Percentiles rank a stretch among this genome's conserved stretches.
Conservation (phyloP, 2,329 filamentous ascomycete genomes). For the Ophiostoma perfectum region DNA sequence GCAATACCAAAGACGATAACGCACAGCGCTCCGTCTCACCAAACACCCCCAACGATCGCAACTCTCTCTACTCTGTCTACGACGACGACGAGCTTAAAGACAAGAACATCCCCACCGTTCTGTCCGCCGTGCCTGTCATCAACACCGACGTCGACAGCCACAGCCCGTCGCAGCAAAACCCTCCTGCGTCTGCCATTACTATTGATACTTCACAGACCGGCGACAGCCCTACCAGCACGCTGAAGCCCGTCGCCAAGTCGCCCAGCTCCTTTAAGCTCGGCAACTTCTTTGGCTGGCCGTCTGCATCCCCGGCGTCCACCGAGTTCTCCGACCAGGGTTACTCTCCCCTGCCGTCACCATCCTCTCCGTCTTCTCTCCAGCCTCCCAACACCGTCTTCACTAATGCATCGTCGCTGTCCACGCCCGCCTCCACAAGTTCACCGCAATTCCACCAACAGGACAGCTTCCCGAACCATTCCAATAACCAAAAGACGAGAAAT, state of each 20-base stretch:
- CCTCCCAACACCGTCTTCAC: constrained; percentile 31
- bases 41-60: constrained; percentile 7
- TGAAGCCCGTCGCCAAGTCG: constrained; percentile 44
- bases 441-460: constrained; percentile 30
- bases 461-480: constrained; percentile 8
- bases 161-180: neutral
- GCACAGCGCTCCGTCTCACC: constrained; percentile 17
- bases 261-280: constrained; percentile 47
- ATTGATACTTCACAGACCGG: neutral
- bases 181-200: constrained; percentile 2
- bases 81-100: constrained; percentile 24
- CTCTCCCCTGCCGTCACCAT: constrained; percentile 46
- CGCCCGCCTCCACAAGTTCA: constrained; percentile 33
- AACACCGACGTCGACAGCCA: neutral
- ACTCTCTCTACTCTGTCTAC: constrained; percentile 16
- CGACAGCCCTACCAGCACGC: constrained; percentile 22
- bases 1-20: constrained; percentile 34
- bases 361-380: constrained; percentile 30
- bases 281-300: constrained; percentile 51
- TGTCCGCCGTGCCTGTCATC: constrained; percentile 16
- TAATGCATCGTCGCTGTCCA: constrained; percentile 40
- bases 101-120: constrained; percentile 15
- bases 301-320: constrained; percentile 42
- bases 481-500: constrained; percentile 18
- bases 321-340: constrained; percentile 46